Percentiles rank a stretch among this genome's conserved stretches.
These are phyloP conservation scores for Lathyrus oleraceus DNA, from an alignment of 306 rosid species.

Conservation along the genomic window DNA sequence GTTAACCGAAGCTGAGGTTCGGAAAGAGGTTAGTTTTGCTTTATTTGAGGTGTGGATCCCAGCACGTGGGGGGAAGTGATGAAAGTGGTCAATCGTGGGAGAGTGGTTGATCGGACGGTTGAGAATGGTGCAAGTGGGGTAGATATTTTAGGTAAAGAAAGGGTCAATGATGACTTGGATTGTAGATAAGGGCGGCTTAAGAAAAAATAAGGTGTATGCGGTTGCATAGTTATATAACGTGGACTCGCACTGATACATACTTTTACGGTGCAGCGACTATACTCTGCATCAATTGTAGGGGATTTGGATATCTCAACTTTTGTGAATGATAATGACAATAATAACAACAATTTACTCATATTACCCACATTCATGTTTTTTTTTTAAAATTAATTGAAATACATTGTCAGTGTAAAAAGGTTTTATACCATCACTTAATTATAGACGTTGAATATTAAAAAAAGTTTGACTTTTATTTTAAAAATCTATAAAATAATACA, in stretches of 20 bases:
- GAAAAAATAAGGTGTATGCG: not conserved
- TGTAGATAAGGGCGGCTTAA: conserved; percentile 21
- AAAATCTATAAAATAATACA: no score
- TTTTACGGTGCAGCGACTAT: no score
- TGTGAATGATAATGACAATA: no score
- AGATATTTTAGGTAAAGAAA: conserved; percentile 32
- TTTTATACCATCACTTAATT: no score
- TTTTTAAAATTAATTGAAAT: no score
- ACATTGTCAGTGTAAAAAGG: no score
- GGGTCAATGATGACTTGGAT: conserved; percentile 4
- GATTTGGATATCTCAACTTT: no score
- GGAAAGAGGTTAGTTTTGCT: not conserved
- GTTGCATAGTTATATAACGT: not conserved
- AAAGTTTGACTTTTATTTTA: no score
- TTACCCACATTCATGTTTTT: no score
- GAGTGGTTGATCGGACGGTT: conserved; percentile 29
- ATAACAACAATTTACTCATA: no score
- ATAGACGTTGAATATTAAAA: no score
- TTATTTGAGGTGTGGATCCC: conserved; percentile 1
- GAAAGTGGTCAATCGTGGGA: conserved; percentile 7
- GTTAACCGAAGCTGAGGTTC: conserved; percentile 35
- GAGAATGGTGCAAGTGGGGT: not conserved
- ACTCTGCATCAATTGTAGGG: no score
- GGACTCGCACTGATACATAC: not conserved
- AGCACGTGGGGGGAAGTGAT: conserved; percentile 14